A percentile compares a stretch with the other conserved stretches of the same genome.
phyloP scores from a whole-genome alignment of 345 rosid genomes.

The Syzygium grande region DNA sequence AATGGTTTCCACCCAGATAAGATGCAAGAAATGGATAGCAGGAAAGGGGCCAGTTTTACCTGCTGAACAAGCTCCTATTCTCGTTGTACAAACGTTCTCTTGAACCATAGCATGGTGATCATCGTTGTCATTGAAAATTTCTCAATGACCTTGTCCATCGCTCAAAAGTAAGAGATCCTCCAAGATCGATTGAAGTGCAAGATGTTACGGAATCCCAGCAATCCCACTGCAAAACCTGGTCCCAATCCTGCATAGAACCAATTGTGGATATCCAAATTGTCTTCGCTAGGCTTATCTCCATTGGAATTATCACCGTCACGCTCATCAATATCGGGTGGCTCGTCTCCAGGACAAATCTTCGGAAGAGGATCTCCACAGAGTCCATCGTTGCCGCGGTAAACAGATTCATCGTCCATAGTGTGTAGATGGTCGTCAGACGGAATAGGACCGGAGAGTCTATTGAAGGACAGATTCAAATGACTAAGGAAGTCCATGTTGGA shows the following conservation, averaged over 20 bases:
- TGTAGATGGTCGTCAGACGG: neutral
- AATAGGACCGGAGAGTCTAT: neutral
- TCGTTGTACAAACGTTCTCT: neutral
- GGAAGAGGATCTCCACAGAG: neutral
- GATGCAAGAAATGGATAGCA: neutral
- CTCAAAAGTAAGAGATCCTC: neutral
- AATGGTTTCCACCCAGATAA: neutral
- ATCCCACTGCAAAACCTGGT: neutral
- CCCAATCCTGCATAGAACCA: neutral
- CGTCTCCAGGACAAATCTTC: neutral
- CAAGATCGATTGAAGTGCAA: neutral
- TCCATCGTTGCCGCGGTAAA: neutral
- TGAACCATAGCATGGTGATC: neutral
- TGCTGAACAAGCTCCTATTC: neutral
- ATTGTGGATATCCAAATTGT: neutral
- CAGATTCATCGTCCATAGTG: neutral
- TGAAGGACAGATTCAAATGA: neutral
- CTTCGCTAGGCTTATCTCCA: neutral
- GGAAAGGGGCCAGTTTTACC: neutral
- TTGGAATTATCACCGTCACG: neutral
- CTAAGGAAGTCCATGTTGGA: neutral
- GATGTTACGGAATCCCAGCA: neutral
- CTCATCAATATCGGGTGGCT: neutral
- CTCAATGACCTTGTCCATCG: neutral
- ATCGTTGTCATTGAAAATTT: neutral